Percentiles rank a stretch among this genome's conserved stretches.
Conservation (phyloP, 1,139 yeast species). For the Geotrichum macrosporum region DNA sequence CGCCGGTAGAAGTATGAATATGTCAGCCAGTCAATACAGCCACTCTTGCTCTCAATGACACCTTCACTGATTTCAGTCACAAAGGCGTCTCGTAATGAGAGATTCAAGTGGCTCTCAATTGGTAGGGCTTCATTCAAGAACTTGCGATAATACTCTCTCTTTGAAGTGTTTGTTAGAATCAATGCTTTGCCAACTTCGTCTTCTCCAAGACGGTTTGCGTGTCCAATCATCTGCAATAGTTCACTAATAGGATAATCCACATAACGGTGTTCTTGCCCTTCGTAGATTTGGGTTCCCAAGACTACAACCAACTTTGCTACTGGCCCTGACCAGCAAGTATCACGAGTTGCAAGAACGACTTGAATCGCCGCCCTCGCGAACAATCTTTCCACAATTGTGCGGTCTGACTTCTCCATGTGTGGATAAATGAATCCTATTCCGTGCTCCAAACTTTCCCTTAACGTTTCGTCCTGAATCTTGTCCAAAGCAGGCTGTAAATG, state of each 20-base stretch:
- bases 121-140: conserved; percentile 76
- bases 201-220: conserved; percentile 39
- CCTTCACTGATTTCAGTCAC: conserved; percentile 66
- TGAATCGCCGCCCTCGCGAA: conserved; percentile 49
- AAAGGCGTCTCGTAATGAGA: conserved; percentile 59
- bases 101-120: conserved; percentile 68
- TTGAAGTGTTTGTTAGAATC: conserved; percentile 55
- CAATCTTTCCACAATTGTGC: conserved; percentile 50
- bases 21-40: conserved; percentile 87
- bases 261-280: conserved; percentile 67
- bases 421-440: conserved; percentile 69
- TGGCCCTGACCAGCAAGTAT: conserved; percentile 50
- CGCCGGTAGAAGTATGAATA: conserved; percentile 79
- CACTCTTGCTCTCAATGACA: conserved; percentile 67
- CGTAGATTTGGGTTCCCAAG: conserved; percentile 67
- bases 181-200: conserved; percentile 43
- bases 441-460: conserved; percentile 45
- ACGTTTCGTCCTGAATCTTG: conserved; percentile 46
- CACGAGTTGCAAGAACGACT: conserved; percentile 56
- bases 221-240: conserved; percentile 70
- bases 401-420: conserved; percentile 57
- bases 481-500: conserved; percentile 45
- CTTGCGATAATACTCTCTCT: conserved; percentile 61
- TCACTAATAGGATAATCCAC: conserved; percentile 65
- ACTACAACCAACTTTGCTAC: conserved; percentile 53